Percentiles rank a stretch among this genome's conserved stretches.
Evolutionary conservation across 257 asterid genomes (phyloP).

Genomic region (Solanum phureja): DNA sequence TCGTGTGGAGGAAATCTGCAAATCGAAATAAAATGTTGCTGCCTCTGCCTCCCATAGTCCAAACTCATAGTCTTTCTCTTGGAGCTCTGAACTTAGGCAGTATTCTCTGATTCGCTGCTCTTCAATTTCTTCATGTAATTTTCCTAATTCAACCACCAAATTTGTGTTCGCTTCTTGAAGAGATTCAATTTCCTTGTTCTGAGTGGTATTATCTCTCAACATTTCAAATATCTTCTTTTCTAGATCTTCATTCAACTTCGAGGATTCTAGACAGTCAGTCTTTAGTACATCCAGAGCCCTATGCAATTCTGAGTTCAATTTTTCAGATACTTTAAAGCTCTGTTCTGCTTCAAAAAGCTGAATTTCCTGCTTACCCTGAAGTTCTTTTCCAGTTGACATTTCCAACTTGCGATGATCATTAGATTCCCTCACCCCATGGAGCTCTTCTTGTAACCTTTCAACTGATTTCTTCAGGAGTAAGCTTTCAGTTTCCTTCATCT

Average conservation of each 20-base stretch:
- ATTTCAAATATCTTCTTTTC: conserved; percentile 36
- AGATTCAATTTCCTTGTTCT: conserved; percentile 40
- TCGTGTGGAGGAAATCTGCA: conserved; percentile 58
- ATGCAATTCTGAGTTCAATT: conserved; percentile 30
- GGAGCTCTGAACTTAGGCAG: conserved; percentile 42
- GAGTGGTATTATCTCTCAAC: conserved; percentile 35
- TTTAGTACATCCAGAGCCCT: conserved; percentile 37
- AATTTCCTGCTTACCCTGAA: conserved; percentile 26
- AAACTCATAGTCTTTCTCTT: conserved; percentile 43
- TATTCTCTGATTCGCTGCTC: conserved; percentile 45
- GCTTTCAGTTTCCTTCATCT: conserved; percentile 48
- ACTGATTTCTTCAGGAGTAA: conserved; percentile 39
- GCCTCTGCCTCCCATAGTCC: conserved; percentile 88
- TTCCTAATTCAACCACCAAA: conserved; percentile 40
- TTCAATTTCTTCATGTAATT: conserved; percentile 45
- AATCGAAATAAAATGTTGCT: conserved; percentile 56
- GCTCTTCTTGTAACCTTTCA: conserved; percentile 43
- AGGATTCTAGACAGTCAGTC: conserved; percentile 31
- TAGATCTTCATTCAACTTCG: conserved; percentile 22
- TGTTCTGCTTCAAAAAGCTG: conserved; percentile 38
- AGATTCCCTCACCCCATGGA: conserved; percentile 30
- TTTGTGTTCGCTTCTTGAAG: conserved; percentile 33
- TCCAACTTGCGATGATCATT: conserved; percentile 38
- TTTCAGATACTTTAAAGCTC: conserved; percentile 45
- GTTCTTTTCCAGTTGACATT: conserved; percentile 21